These are phyloP conservation scores for Avena insularis DNA, from an alignment of 176 grass and related monocot species.

Conservation along the genomic window DNA sequence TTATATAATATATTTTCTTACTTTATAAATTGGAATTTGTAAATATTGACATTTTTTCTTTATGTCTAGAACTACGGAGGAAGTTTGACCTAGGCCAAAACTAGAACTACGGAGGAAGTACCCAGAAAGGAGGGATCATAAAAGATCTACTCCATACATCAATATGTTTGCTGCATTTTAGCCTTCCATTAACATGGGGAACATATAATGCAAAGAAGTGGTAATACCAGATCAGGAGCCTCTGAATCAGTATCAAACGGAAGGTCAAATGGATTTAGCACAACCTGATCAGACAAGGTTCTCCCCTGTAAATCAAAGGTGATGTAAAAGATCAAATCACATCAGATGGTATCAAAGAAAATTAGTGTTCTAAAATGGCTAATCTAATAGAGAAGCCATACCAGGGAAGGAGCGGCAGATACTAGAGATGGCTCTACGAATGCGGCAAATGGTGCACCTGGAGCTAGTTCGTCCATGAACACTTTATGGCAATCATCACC, in stretches of 20 bases:
- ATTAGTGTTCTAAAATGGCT: conserved; percentile 12
- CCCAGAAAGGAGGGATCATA: neutral
- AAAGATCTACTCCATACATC: neutral
- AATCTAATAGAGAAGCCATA: conserved; percentile 39
- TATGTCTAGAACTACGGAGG: too few species aligned
- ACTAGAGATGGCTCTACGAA: conserved; percentile 47
- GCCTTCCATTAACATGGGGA: neutral
- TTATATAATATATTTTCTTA: too few species aligned
- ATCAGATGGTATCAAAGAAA: neutral
- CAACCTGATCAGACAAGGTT: conserved; percentile 37
- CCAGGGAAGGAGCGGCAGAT: conserved; percentile 37
- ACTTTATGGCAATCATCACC: conserved; percentile 44
- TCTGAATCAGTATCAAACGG: conserved; percentile 57
- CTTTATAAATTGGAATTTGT: too few species aligned
- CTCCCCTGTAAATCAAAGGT: conserved; percentile 51
- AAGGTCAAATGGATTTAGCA: conserved; percentile 83
- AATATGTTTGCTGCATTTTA: neutral
- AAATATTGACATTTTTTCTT: too few species aligned
- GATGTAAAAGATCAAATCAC: conserved; percentile 17
- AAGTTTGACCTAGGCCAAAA: neutral
- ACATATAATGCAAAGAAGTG: conserved; percentile 13
- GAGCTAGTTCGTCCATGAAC: conserved; percentile 42
- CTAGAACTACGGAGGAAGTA: neutral
- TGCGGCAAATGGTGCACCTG: conserved; percentile 41
- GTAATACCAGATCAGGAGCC: conserved; percentile 60